Evolutionary conservation across 306 rosid species (phyloP), one percentile per base, ranked within the genome.

Genomic region (Dryas drummondii): DNA sequence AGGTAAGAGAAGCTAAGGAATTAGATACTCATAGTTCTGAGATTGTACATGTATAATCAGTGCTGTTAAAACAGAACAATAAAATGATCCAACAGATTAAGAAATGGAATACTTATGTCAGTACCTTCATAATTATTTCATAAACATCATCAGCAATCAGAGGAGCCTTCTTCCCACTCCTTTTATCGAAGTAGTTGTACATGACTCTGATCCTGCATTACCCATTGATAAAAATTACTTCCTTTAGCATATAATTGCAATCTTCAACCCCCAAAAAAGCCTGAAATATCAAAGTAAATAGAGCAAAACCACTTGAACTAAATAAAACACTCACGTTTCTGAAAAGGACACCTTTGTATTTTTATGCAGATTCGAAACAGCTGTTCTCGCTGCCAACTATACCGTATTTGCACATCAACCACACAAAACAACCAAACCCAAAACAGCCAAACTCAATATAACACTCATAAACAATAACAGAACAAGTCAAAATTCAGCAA

Each of bases 341-440:
- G 93, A 86, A 74, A 90, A 86, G 1, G 77, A 86, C 50, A 88
- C 85, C 70, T 51, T 80, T 1, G 93, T 88, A 61, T 82, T 88
- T 83, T 90, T 90, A 73, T 90, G 96, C 53, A 90, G 79, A 81
- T 90, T 88, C 4, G 91, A 90, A 68, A 88, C 89, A 19, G 79
- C 90, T 53, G 88, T 88, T 70, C 96, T 84, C n/a, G 92, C 92
- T 66, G 96, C 96, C 89, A 90, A 67, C 96, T 88, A 79, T 78
- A 45, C 59, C 11, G 5, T 5, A 2, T 17, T 17, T 17, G 7
- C 17, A 55, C 59, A 55, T 55, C 59, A 55, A 55, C 59, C 59
- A 55, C 59, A 55, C 8, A 55, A 55, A 55, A n/a, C 26, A 55
- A 13, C 59, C 22, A 6, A 55, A 13, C 59, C 22, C 2, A 55